These are phyloP conservation scores for Sarocladium strictum DNA, from an alignment of 2,329 filamentous ascomycete genomes.

Conservation along the genomic window DNA sequence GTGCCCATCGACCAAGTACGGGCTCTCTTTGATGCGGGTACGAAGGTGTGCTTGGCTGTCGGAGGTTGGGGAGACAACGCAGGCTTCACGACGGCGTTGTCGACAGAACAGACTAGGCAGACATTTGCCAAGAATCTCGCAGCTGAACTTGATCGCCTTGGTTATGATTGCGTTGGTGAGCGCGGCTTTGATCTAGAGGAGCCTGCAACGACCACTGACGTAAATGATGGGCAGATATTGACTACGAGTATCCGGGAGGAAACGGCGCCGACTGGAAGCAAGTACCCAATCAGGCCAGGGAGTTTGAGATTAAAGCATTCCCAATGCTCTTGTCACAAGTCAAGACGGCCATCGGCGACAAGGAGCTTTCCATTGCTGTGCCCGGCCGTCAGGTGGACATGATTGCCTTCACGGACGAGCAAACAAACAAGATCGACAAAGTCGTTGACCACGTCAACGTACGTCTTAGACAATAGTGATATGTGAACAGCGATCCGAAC, in stretches of 20 bases:
- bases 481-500: neutral
- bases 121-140: conserved; percentile 54
- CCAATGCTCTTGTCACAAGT: conserved; percentile 56
- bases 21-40: conserved; percentile 43
- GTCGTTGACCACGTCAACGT: conserved; percentile 62
- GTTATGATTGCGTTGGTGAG: conserved; percentile 55
- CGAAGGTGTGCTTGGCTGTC: conserved; percentile 59
- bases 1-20: conserved; percentile 45
- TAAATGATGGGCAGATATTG: conserved; percentile 42
- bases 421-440: conserved; percentile 52
- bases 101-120: conserved; percentile 38
- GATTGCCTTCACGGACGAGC: conserved; percentile 55
- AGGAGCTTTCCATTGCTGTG: conserved; percentile 61
- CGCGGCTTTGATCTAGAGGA: neutral
- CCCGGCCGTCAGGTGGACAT: conserved; percentile 59
- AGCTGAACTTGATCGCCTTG: conserved; percentile 44
- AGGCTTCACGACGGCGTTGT: conserved; percentile 47
- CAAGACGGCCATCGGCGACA: conserved; percentile 51
- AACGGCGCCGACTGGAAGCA: conserved; percentile 65
- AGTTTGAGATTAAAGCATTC: conserved; percentile 54
- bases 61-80: conserved; percentile 59
- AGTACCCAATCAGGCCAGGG: conserved; percentile 51
- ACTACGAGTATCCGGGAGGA: conserved; percentile 60
- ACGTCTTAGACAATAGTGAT: conserved; percentile 6
- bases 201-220: neutral